Evolutionary conservation across 2,329 filamentous ascomycete species (phyloP), one percentile per base, ranked within the genome.

Genomic region (Scedosporium apiospermum): DNA sequence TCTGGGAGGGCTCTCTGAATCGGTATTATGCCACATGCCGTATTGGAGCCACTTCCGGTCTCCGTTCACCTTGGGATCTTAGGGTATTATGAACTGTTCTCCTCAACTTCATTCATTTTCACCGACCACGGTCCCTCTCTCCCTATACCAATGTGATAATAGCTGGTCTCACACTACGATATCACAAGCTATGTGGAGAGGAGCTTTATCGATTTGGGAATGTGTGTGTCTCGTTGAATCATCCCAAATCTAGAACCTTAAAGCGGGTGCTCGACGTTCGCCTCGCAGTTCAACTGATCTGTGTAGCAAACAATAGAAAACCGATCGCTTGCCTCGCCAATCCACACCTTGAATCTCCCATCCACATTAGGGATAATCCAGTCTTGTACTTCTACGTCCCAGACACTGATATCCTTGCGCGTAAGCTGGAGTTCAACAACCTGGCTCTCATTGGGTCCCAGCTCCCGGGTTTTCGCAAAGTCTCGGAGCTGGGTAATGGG

Each of bases 321-420:
- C 1, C 64, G 62, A 62, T 77, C 76, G 57, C 74, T 77, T 0
- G 76, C 71, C 16, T 68, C 69, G 0, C 76, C 76, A 30, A 78
- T 55, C 76, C 75, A 78, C 6, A 77, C 66, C 62, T 68, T 74
- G 53, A 76, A 78, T 21, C 63, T 66, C 1, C 75, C 75, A 38
- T 74, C 68, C 1, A 73, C 68, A 0, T 65, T 68, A 4, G 76
- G 76, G 7, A 80, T 71, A 1, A 85, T 79, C 89, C 89, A 92
- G 66, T 91, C 90, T 75, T 90, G 88, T 49, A 75, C 71, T 5
- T 76, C 72, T 0, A 84, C 81, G 69, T 89, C 87, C 89, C 89
- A 91, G 57, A 89, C 87, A 66, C 88, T 90, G 62, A 91, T 63
- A 69, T 91, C 89, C 68, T 87, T 83, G 63, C 89, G 80, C 6